These are phyloP conservation scores for Cyberlindnera mississippiensis DNA, from an alignment of 805 yeast genomes.

Conservation along the genomic window DNA sequence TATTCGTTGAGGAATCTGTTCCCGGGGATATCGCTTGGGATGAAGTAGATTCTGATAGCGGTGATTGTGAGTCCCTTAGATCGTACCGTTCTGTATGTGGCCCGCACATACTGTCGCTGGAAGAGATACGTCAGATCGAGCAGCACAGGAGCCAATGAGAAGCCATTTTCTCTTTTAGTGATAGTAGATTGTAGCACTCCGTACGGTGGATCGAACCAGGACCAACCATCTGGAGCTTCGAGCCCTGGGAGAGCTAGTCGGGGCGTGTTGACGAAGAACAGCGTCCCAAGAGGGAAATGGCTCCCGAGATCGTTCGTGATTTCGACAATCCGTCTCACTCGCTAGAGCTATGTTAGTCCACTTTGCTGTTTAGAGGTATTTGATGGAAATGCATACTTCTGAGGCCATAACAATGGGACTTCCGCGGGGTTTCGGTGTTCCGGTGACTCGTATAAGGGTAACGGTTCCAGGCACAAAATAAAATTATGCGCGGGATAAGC, in stretches of 20 bases:
- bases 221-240: constrained; percentile 45
- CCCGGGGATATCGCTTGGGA: constrained; percentile 43
- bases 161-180: constrained; percentile 4
- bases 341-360: too few relatives aligned
- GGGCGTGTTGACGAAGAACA: constrained; percentile 44
- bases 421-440: too few relatives aligned
- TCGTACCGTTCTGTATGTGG: constrained; percentile 38
- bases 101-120: constrained; percentile 32
- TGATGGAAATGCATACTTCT: too few relatives aligned
- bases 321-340: constrained; percentile 16
- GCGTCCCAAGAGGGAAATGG: constrained; percentile 46
- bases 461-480: too few relatives aligned
- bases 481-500: too few relatives aligned
- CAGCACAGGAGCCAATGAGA: constrained; percentile 27
- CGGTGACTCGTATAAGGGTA: too few relatives aligned
- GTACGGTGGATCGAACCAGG: constrained; percentile 50
- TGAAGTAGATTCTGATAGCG: constrained; percentile 41
- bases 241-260: constrained; percentile 34
- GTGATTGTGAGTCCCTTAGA: constrained; percentile 13
- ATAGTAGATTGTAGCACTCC: constrained; percentile 7
- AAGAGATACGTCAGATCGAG: constrained; percentile 42
- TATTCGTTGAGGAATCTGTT: constrained; percentile 32
- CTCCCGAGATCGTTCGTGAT: constrained; percentile 18
- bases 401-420: too few relatives aligned
- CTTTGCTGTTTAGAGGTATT: too few relatives aligned